Base-by-base conservation (phyloP, 73 alveolate species). In the Paramecium caudatum region DNA sequence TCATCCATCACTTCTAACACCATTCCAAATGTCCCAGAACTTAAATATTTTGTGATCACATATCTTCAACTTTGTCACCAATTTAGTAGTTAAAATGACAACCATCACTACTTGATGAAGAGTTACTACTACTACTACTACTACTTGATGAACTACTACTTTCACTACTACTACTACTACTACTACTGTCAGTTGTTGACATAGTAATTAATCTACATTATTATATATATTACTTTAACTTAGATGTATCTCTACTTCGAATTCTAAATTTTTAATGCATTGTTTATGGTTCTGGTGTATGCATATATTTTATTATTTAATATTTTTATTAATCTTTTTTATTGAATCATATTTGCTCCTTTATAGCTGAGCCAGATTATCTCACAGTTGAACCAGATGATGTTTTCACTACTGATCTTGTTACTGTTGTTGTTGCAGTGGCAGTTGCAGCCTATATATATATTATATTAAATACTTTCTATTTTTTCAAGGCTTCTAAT, bases 1-100 rank as follows among this genome's bases (percentile, higher is more conserved):
- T 65, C 83, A 36, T 65, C 83, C 39, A 2, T 36, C 25, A 95
- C 95, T 61, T 91, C 91, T 27, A 93, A 43, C 81, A 95, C 99
- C 92, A 99, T 93, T 48, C 99, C 99, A 88, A 98, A 98, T 37
- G 99, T 97, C 30, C 99, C 99, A 93, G 96, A 99, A 27, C 99
- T 96, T 55, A 98, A 92, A 65, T 65, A 65, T 33, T 30, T 15
- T 6, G 83, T 65, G n/a, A 65, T 33, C 34, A 36, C 70, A 92
- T 94, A 55, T 92, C 90, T 69, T 90, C 61, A 94, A 94, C 93
- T 90, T 49, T 12, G 16, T 65, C 83, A 12, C 83, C 83, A 65
- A 65, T 30, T 15, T 65, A n/a, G n/a, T 65, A 65, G 16, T 17
- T 15, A 34, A 65, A 65, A 2, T 65, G 83, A 65, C 83, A 65